Percentiles rank a stretch among this genome's conserved stretches.
phyloP scores from a whole-genome alignment of 768 basidiomycete genomes.

The Hericium rajendrae region DNA sequence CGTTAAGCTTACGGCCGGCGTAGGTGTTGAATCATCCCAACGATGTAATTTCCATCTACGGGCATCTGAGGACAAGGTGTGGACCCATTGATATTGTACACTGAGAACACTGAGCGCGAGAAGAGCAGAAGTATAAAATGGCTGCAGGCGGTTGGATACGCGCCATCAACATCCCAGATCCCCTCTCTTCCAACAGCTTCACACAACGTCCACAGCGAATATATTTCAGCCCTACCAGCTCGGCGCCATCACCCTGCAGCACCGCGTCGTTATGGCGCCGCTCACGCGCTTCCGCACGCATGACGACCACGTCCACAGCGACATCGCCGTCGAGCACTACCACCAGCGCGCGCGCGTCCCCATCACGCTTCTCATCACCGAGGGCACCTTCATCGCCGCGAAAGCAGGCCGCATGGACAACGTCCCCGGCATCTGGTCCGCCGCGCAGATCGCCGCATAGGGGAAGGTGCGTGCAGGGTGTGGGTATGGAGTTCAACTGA shows the following conservation, averaged over 20 bases:
- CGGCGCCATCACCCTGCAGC: constrained; percentile 9
- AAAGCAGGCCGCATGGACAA: constrained; percentile 38
- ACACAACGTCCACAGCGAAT: not conserved
- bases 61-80: too few relatives aligned
- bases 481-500: not conserved
- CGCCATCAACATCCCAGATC: too few relatives aligned
- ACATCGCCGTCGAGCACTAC: constrained; percentile 7
- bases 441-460: constrained; percentile 26
- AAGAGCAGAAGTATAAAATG: too few relatives aligned
- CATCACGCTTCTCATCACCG: constrained; percentile 23
- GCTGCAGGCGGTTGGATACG: too few relatives aligned
- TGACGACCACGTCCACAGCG: constrained; percentile 7
- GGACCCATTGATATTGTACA: too few relatives aligned
- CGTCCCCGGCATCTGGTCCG: constrained; percentile 55
- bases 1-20: too few relatives aligned
- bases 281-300: constrained; percentile 14
- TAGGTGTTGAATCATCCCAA: too few relatives aligned
- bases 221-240: constrained; percentile 15
- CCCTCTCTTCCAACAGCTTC: too few relatives aligned
- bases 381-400: constrained; percentile 23
- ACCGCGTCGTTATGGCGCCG: constrained; percentile 17
- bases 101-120: too few relatives aligned
- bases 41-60: too few relatives aligned
- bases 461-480: constrained; percentile 24
- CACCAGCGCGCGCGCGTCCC: constrained; percentile 5